Evolutionary conservation across 306 rosid genomes (phyloP).

Genomic region (Crotalaria pallida): DNA sequence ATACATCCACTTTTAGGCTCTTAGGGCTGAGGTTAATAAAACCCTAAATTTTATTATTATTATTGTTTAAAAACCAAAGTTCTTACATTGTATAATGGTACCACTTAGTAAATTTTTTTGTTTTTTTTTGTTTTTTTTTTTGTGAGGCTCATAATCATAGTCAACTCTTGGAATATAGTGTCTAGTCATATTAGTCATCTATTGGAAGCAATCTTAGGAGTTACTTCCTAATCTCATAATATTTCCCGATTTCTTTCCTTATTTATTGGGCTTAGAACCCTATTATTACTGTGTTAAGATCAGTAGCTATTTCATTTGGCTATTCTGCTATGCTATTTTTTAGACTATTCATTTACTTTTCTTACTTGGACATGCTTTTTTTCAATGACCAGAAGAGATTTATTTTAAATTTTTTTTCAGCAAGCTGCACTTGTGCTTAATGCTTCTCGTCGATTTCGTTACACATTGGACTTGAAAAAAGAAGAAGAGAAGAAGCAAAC

Average conservation of each 20-base stretch:
- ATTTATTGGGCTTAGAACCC: not conserved
- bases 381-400: not conserved
- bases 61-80: too few relatives aligned
- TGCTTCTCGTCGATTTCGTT: constrained; percentile 99
- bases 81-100: too few relatives aligned
- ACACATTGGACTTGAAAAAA: constrained; percentile 93
- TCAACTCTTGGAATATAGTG: not conserved
- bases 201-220: not conserved
- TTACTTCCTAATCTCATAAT: too few relatives aligned
- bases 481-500: constrained; percentile 71
- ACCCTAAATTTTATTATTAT: too few relatives aligned
- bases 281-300: not conserved
- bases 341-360: not conserved
- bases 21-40: too few relatives aligned
- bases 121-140: too few relatives aligned
- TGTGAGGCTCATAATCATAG: too few relatives aligned
- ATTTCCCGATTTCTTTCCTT: not conserved
- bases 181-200: not conserved
- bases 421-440: constrained; percentile 98
- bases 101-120: too few relatives aligned
- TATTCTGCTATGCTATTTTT: constrained; percentile 11
- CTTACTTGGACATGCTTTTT: not conserved
- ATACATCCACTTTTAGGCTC: too few relatives aligned
- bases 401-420: constrained; percentile 31
- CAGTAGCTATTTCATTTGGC: not conserved